Percentiles rank a stretch among this genome's conserved stretches.
Evolutionary conservation across 345 rosid species (phyloP).

Genomic region (Brassica incana): DNA sequence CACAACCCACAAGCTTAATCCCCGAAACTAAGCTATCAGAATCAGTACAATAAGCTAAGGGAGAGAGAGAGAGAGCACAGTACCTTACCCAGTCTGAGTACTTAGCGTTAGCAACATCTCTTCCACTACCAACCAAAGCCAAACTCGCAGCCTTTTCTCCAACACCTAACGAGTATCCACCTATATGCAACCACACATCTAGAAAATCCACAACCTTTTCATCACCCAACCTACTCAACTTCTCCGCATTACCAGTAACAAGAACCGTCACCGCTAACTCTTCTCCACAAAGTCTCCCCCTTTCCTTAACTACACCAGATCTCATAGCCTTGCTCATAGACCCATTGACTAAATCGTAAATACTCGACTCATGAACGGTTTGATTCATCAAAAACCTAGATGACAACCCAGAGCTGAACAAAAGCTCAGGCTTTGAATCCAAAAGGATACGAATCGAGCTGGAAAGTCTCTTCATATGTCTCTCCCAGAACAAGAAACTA

Average conservation of each 20-base stretch:
- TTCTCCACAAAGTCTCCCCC: conserved; percentile 43
- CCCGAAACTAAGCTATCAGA: conserved; percentile 5
- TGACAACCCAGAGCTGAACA: conserved; percentile 38
- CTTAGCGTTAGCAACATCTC: conserved; percentile 71
- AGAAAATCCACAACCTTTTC: conserved; percentile 37
- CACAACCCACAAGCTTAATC: conserved; percentile 17
- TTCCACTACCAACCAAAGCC: conserved; percentile 80
- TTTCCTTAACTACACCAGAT: conserved; percentile 44
- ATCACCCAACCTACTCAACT: conserved; percentile 31
- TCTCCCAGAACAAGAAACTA: conserved; percentile 66
- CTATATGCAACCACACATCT: conserved; percentile 65
- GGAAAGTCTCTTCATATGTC: conserved; percentile 61
- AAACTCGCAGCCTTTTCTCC: conserved; percentile 55
- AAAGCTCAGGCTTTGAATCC: conserved; percentile 49
- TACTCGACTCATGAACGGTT: conserved; percentile 42
- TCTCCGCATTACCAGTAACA: conserved; percentile 57
- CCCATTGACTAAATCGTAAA: conserved; percentile 48
- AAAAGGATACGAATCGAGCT: conserved; percentile 56
- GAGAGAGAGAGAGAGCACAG: conserved; percentile 18
- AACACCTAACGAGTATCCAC: conserved; percentile 58
- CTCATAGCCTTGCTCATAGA: conserved; percentile 50
- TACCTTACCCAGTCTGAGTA: conserved; percentile 92
- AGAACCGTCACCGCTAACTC: conserved; percentile 81
- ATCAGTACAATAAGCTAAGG: neutral
- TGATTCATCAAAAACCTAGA: conserved; percentile 18